Base-by-base conservation (phyloP, 2,329 filamentous ascomycete genomes). In the Penicillium sp. region DNA sequence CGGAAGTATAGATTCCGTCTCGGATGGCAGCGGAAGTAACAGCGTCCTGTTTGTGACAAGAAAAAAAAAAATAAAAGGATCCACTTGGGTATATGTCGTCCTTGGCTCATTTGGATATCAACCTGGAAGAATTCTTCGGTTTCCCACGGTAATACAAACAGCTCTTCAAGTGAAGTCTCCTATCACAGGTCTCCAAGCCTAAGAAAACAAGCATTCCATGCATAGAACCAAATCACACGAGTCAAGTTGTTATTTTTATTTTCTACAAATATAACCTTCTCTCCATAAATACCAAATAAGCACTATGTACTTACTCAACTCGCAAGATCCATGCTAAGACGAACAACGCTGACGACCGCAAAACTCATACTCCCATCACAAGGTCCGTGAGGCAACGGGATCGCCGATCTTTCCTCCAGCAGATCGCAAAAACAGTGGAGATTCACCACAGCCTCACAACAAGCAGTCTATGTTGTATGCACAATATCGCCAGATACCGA, bases 1-100 rank as follows among this genome's bases (percentile, higher is more conserved):
- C 39, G 46, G 46, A 18, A 34, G 7, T 7, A 44, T 10, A 26
- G 26, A 32, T n/a, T 16, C 18, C 16, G 46, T 44, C 19, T 54
- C 51, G 51, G 51, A 54, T 54, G 34, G n/a, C 38, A 13, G 51
- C 51, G 46, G 51, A 54, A 44, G 44, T 19, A 30, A 16, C 8
- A 18, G 10, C 23, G 5, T 18, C 14, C n/a, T 18, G 16, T 38
- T 13, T 38, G 18, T 34, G 38, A 43, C 13, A 14, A 30, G 18
- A 19, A 6, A 30, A 10, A 13, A 34, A 30, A 36, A 13, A 18
- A 1, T 1, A 34, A 14, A 7, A 34, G 29, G 51, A 49, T 44
- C 46, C 46, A 50, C 51, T 5, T 34, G 14, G 11, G 2, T 13
- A 10, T 34, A 10, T 34, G 32, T 5, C 32, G 11, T 2, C 13